Evolutionary conservation across 768 basidiomycete genomes (phyloP), one percentile per base, ranked within the genome.

Genomic region (Mycena galericulata): DNA sequence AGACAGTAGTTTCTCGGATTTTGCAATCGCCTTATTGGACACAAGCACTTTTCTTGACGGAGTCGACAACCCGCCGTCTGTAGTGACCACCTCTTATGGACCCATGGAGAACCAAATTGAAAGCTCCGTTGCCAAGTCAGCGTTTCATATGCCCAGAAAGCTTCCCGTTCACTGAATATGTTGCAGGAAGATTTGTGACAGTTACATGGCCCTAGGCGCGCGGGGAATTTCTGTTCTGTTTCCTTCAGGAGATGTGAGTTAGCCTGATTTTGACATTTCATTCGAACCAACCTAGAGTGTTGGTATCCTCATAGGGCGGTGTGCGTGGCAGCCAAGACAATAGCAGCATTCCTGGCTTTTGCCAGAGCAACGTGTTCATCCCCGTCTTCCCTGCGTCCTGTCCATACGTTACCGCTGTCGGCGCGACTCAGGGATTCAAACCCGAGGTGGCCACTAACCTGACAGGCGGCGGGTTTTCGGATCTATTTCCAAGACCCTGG

Each of bases 311-410:
- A 34, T 34, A 59, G 58, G 58, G 58, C 45, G 58, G 58, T 34
- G 58, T 59, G 43, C 58, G 43, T 47, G 63, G 63, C 45, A 32
- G 30, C 32, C 58, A 59, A n/a, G 58, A 59, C 58, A 34, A 47
- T n/a, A n/a, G n/a, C n/a, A n/a, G n/a, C n/a, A n/a, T n/a, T n/a
- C n/a, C n/a, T n/a, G n/a, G n/a, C n/a, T 46, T 76, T 58, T 76
- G 47, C 7, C 73, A 68, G 62, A 47, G 45, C 34, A 54, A 38
- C 30, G 15, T 73, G 18, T 84, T 84, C 70, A 74, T 74, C 59
- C 81, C 83, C 10, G 38, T 57, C 55, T 69, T 69, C 62, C 62
- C 68, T 34, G 53, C 68, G 9, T 60, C 65, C 34, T 67, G 65
- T 40, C 65, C 65, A 32, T 67, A 43, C 43, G 46, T 67, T 24